phyloP scores from a whole-genome alignment of 2,329 filamentous ascomycete genomes.

The Exophiala viscosa region DNA sequence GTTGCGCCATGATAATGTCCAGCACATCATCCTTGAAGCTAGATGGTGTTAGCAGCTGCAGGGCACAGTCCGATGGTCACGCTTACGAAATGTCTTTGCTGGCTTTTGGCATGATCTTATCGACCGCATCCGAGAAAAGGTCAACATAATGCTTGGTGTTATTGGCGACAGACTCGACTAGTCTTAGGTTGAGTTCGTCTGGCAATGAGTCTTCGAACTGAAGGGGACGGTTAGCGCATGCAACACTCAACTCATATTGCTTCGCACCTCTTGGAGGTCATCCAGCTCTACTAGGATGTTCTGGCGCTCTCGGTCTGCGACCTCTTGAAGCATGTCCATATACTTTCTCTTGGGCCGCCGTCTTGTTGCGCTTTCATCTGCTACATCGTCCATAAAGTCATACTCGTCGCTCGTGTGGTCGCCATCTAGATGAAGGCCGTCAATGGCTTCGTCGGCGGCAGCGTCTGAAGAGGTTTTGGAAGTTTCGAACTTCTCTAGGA shows the following conservation, averaged over 20 bases:
- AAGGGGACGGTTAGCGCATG: not conserved
- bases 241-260: conserved; percentile 8
- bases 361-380: conserved; percentile 53
- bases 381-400: conserved; percentile 84
- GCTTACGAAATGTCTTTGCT: conserved; percentile 71
- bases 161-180: conserved; percentile 75
- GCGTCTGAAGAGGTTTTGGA: conserved; percentile 60
- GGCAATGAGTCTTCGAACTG: conserved; percentile 73
- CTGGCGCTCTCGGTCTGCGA: conserved; percentile 73
- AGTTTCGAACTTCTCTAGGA: conserved; percentile 81
- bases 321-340: conserved; percentile 76
- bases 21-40: conserved; percentile 97
- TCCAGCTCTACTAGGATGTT: conserved; percentile 86
- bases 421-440: conserved; percentile 80
- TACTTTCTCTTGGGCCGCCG: conserved; percentile 75
- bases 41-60: conserved; percentile 5
- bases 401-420: conserved; percentile 85
- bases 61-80: not conserved
- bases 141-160: conserved; percentile 97
- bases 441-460: conserved; percentile 76
- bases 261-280: conserved; percentile 69
- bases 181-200: conserved; percentile 63
- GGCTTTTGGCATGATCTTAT: conserved; percentile 77
- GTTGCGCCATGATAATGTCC: conserved; percentile 92
- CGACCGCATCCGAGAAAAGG: conserved; percentile 80